Percentiles rank a stretch among this genome's conserved stretches.
These are phyloP conservation scores for Verticillium longisporum DNA, from an alignment of 2,329 filamentous ascomycete genomes.

Conservation along the genomic window DNA sequence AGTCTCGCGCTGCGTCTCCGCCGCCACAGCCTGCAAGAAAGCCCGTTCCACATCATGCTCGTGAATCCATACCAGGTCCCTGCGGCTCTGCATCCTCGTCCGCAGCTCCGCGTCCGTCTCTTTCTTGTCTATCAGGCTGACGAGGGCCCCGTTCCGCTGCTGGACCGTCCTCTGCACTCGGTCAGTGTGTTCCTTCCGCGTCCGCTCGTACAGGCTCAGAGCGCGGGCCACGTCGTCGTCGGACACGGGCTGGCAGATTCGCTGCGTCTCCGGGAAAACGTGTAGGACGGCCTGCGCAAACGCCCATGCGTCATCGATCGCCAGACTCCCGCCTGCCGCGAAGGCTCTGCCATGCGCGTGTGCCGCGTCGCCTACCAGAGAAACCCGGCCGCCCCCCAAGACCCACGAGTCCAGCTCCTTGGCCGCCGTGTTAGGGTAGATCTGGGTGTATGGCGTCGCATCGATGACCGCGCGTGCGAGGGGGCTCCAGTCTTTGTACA, in stretches of 20 bases:
- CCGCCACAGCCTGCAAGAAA: conserved; percentile 15
- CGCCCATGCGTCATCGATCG: conserved; percentile 33
- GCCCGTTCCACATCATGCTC: conserved; percentile 36
- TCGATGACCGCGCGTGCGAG: conserved; percentile 30
- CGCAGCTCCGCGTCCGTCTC: conserved; percentile 31
- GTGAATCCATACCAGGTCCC: conserved; percentile 34
- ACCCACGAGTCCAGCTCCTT: conserved; percentile 32
- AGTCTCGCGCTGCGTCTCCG: neutral
- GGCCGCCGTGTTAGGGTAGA: conserved; percentile 36
- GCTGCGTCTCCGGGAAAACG: conserved; percentile 17
- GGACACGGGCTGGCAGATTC: neutral
- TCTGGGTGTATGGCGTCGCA: conserved; percentile 27
- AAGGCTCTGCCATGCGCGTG: conserved; percentile 34
- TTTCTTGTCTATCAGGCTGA: conserved; percentile 12
- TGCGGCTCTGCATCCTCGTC: conserved; percentile 24
- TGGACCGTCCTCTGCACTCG: conserved; percentile 26
- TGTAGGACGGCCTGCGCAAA: conserved; percentile 30
- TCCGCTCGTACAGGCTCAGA: conserved; percentile 32
- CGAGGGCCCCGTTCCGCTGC: conserved; percentile 17
- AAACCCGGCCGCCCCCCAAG: conserved; percentile 24
- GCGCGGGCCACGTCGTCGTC: conserved; percentile 18
- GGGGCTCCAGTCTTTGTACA: conserved; percentile 35
- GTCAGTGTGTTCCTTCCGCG: conserved; percentile 33
- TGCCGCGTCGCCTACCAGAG: conserved; percentile 30
- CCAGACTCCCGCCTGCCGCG: conserved; percentile 30